Evolutionary conservation across 169 alveolate genomes (phyloP).

Genomic region (Plasmodium gonderi): DNA sequence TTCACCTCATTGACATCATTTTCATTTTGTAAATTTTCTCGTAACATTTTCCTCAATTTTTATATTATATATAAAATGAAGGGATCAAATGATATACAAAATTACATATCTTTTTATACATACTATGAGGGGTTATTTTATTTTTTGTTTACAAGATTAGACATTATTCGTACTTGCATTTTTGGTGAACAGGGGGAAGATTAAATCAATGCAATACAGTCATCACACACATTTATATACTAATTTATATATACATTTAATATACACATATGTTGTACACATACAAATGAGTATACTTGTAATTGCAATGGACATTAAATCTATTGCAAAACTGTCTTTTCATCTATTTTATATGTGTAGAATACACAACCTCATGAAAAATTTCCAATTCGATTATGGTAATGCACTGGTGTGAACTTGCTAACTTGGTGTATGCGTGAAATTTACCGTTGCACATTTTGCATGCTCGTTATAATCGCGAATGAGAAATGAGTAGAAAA

Average conservation of each 20-base stretch:
- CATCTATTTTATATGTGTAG: too few relatives aligned
- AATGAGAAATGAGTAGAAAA: too few relatives aligned
- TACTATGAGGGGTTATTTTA: neutral
- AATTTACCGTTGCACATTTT: neutral
- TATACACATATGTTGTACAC: neutral
- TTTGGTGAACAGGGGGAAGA: too few relatives aligned
- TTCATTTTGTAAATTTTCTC: slow-evolving; percentile 5
- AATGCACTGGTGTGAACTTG: neutral
- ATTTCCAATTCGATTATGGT: neutral
- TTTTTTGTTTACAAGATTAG: neutral
- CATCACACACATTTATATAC: neutral
- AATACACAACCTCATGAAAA: too few relatives aligned
- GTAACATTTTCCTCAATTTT: slow-evolving; percentile 16
- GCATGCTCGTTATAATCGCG: too few relatives aligned
- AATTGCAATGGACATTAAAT: too few relatives aligned
- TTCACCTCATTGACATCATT: neutral
- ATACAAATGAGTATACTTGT: too few relatives aligned
- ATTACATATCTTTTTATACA: neutral
- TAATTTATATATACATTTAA: neutral
- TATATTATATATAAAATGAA: neutral
- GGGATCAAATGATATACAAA: neutral
- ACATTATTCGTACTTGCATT: neutral
- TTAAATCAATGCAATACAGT: neutral
- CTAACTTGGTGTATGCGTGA: neutral
- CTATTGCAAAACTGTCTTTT: too few relatives aligned